phyloP scores from a whole-genome alignment of 768 basidiomycete species.

The Pleurotus sapidus region DNA sequence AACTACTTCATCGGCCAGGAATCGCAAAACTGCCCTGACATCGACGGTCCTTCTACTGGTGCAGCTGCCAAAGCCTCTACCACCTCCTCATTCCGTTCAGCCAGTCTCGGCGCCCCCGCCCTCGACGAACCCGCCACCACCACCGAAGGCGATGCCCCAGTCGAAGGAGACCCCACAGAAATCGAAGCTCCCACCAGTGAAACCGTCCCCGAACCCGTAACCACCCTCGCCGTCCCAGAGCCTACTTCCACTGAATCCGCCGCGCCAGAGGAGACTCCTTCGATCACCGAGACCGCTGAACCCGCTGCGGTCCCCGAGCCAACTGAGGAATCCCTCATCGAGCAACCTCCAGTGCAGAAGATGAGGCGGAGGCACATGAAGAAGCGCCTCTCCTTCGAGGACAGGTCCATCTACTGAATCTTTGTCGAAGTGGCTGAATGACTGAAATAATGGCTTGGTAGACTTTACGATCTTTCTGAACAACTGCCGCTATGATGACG shows the following conservation, averaged over 20 bases:
- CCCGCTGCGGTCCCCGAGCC: neutral
- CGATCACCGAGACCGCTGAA: neutral
- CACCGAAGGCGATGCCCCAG: neutral
- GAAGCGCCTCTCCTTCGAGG: neutral
- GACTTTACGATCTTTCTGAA: neutral
- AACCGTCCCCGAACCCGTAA: neutral
- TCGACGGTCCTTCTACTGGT: slow-evolving; percentile 15
- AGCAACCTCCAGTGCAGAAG: neutral
- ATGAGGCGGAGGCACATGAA: slow-evolving; percentile 7
- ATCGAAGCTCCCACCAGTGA: neutral
- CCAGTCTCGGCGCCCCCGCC: neutral
- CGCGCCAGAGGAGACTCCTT: neutral
- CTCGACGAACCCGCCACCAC: neutral
- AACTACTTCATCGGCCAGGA: slow-evolving; percentile 18
- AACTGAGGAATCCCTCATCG: neutral
- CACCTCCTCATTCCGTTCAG: neutral
- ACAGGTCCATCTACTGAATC: neutral
- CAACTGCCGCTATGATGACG: neutral
- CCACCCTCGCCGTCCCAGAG: neutral
- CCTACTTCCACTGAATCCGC: neutral
- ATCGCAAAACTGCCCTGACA: slow-evolving; percentile 19
- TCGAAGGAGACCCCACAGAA: neutral
- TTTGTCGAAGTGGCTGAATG: neutral
- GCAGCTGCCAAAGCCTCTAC: neutral
- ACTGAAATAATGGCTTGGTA: neutral